These are phyloP conservation scores for Solanum rostratum DNA, from an alignment of 257 asterid species.

Conservation along the genomic window DNA sequence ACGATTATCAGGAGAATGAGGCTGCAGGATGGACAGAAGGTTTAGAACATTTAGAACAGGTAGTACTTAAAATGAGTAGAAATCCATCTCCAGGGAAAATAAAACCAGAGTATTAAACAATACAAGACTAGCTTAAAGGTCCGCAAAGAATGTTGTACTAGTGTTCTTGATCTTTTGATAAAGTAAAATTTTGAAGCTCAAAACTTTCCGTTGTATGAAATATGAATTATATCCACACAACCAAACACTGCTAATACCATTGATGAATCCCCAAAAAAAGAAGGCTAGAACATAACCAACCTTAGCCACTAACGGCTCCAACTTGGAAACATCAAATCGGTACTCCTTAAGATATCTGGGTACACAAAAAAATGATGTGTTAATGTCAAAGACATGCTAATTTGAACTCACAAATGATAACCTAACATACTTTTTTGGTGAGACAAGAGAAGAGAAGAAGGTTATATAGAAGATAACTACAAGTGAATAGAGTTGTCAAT, in stretches of 20 bases:
- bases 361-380: neutral
- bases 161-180: neutral
- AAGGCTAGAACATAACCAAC: conserved; percentile 20
- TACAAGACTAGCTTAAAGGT: neutral
- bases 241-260: neutral
- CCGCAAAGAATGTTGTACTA: neutral
- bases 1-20: conserved; percentile 98
- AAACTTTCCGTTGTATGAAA: neutral
- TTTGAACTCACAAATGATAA: neutral
- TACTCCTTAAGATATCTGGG: conserved; percentile 67
- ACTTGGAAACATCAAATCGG: conserved; percentile 74
- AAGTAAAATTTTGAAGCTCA: neutral
- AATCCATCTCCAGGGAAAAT: neutral
- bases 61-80: neutral
- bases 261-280: neutral
- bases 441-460: neutral
- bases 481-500: too few relatives aligned
- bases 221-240: neutral
- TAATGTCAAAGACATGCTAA: neutral
- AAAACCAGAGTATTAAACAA: neutral
- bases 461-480: neutral
- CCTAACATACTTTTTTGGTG: neutral
- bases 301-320: conserved; percentile 27
- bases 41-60: neutral
- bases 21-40: conserved; percentile 33